phyloP scores from a whole-genome alignment of 2,329 filamentous ascomycete species.

The Cytospora chrysosperma region DNA sequence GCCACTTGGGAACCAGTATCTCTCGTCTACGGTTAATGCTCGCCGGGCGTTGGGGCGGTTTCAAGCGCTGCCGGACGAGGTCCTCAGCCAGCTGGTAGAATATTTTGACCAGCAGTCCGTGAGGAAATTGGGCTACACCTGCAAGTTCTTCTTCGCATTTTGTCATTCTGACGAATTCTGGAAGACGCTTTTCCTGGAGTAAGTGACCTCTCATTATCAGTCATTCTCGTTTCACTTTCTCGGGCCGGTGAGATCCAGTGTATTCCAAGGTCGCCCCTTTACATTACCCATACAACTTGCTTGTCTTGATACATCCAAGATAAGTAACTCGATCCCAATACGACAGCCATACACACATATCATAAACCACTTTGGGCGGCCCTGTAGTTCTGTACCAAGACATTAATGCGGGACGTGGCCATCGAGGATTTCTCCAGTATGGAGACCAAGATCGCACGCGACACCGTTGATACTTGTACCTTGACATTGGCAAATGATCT shows the following conservation, averaged over 20 bases:
- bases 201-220: conserved; percentile 45
- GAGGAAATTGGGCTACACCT: conserved; percentile 69
- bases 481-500: neutral
- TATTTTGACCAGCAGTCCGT: conserved; percentile 65
- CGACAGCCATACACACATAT: neutral
- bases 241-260: neutral
- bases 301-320: neutral
- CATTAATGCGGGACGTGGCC: neutral
- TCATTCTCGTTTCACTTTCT: neutral
- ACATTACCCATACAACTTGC: neutral
- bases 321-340: neutral
- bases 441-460: neutral
- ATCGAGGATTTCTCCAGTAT: neutral
- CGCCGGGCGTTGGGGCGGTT: conserved; percentile 66
- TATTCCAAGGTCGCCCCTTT: neutral
- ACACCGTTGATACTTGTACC: neutral
- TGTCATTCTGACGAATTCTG: conserved; percentile 82
- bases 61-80: conserved; percentile 72
- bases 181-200: conserved; percentile 83
- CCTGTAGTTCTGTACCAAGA: neutral
- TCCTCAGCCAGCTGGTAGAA: conserved; percentile 74
- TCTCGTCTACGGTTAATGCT: conserved; percentile 65
- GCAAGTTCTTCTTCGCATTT: conserved; percentile 84
- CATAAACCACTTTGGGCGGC: neutral
- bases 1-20: conserved; percentile 79